These are phyloP conservation scores for Arachis monticola DNA, from an alignment of 331 rosid genomes.

Conservation along the genomic window DNA sequence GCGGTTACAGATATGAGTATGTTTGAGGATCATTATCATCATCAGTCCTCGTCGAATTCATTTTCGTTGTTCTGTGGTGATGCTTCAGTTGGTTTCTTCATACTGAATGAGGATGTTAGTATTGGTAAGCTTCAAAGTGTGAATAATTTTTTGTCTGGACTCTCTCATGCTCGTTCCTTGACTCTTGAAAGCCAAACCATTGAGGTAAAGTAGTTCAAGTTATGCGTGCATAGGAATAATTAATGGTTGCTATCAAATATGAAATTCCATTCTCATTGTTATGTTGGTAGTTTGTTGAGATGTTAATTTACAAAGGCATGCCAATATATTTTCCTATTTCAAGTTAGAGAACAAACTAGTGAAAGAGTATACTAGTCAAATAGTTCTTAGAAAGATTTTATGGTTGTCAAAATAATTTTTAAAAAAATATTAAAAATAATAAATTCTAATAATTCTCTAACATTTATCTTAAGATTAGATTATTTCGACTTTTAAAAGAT, in stretches of 20 bases:
- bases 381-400: too few relatives aligned
- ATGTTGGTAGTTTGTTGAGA: neutral
- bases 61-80: slow-evolving; percentile 37
- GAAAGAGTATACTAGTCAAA: neutral
- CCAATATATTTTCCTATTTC: neutral
- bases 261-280: neutral
- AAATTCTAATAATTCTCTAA: too few relatives aligned
- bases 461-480: too few relatives aligned
- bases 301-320: neutral
- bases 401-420: too few relatives aligned
- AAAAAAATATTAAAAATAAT: too few relatives aligned
- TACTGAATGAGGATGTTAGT: slow-evolving; percentile 43
- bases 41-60: slow-evolving; percentile 21
- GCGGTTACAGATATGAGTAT: slow-evolving; percentile 47
- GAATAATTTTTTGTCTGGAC: slow-evolving; percentile 54
- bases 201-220: slow-evolving; percentile 55
- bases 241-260: neutral
- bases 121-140: slow-evolving; percentile 59
- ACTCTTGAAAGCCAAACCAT: slow-evolving; percentile 55
- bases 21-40: slow-evolving; percentile 31
- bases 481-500: too few relatives aligned
- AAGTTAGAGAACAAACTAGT: neutral
- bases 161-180: slow-evolving; percentile 58
- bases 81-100: slow-evolving; percentile 57
- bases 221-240: neutral